phyloP scores from a whole-genome alignment of 2,329 filamentous ascomycete genomes.

The Lasiodiplodia gonubiensis region DNA sequence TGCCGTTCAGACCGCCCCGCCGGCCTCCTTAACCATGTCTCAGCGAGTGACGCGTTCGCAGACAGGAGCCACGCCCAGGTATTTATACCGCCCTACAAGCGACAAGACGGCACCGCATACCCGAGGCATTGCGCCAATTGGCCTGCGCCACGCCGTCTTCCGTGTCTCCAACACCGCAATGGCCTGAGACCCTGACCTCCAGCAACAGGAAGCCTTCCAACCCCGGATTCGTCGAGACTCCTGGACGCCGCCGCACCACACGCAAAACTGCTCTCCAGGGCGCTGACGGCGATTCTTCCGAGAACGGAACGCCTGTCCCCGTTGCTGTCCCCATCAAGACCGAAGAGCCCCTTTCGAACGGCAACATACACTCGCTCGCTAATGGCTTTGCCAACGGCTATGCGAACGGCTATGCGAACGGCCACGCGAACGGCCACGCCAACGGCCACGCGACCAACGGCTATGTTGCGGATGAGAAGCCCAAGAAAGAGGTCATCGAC shows the following conservation, averaged over 20 bases:
- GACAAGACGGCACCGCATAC: conserved; percentile 18
- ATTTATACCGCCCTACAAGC: conserved; percentile 33
- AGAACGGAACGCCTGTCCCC: conserved; percentile 44
- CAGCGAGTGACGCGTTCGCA: conserved; percentile 53
- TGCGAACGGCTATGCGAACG: conserved; percentile 30
- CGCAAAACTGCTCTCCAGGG: conserved; percentile 48
- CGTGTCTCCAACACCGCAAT: background rate
- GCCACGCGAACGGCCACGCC: conserved; percentile 32
- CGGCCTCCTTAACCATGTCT: conserved; percentile 39
- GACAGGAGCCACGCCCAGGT: conserved; percentile 57
- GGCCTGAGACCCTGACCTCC: conserved; percentile 29
- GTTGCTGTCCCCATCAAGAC: background rate
- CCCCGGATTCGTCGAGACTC: conserved; percentile 57
- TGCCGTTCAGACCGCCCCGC: background rate
- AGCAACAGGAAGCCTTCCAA: conserved; percentile 46
- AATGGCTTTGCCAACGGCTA: conserved; percentile 26
- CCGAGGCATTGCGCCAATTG: conserved; percentile 19
- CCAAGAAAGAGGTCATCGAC: conserved; percentile 38
- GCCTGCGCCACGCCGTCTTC: conserved; percentile 15
- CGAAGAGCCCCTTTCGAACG: conserved; percentile 30
- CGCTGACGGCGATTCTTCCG: conserved; percentile 32
- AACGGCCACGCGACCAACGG: conserved; percentile 47
- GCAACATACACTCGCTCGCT: conserved; percentile 28
- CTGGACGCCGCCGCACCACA: conserved; percentile 50
- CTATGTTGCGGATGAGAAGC: conserved; percentile 41